Evolutionary conservation across 1,284 basidiomycete genomes (phyloP), one percentile per base, ranked within the genome.

Genomic region (Pseudozyma hubeiensis): DNA sequence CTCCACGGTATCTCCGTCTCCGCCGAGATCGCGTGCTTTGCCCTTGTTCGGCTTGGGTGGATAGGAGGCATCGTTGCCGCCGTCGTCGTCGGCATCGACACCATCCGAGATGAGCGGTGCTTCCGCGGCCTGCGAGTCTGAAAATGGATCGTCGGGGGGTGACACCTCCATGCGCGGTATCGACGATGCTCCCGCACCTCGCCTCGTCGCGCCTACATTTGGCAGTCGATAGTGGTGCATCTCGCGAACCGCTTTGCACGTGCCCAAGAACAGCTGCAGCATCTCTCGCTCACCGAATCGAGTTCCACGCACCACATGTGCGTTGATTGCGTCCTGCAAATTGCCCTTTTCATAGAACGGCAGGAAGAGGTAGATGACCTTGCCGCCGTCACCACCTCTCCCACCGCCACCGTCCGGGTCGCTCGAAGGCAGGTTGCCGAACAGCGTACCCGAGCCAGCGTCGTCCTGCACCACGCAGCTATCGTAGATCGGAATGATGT

Each of bases 291-390:
- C 97, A 1, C 93, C 89, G 82, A 94, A 93, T 67, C 90, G 90
- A 34, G 90, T 90, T 24, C 91, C 90, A 62, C 93, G 93, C 48
- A 95, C 90, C 7, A 92, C 89, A 80, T 96, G 91, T 34, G 90
- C 88, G 75, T 93, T 93, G 79, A 99, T 97, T 41, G 90, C 90
- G 82, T 99, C 94, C 88, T 99, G 97, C 16, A 99, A 88, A 82
- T 97, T 97, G 30, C 85, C 86, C 41, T 82, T 91, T 87, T 92
- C 91, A 87, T 94, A 96, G 45, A 93, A 87, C 0, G 94, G 94
- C 14, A 97, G 87, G 87, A 97, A 96, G 30, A 84, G 64, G 53
- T 84, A 83, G 52, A 84, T 78, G 16, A 81, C 69, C 49, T 81
- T 81, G 33, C 76, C 72, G 17, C 68, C 69, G 49, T 62, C 66